Conservation (phyloP, 306 rosid genomes). For the Ziziphus jujuba region DNA sequence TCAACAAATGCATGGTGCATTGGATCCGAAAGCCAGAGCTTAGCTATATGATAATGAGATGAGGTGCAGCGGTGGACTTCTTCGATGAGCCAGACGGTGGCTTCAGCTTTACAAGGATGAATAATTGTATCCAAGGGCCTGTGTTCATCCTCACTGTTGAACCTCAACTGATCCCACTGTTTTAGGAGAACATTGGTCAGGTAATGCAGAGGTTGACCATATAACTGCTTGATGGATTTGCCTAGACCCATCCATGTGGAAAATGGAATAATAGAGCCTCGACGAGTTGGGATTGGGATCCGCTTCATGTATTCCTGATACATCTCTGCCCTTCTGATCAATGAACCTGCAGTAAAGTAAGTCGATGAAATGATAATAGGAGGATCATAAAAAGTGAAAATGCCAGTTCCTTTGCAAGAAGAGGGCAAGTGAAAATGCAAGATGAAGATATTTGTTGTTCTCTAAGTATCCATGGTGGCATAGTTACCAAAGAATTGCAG, state of each 20-base stretch:
- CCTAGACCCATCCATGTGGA: constrained; percentile 87
- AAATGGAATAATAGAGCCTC: constrained; percentile 81
- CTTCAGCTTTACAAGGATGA: constrained; percentile 91
- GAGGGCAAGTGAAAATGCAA: too few species aligned
- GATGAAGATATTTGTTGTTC: too few species aligned
- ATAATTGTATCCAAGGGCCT: constrained; percentile 65
- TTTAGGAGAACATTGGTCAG: constrained; percentile 78
- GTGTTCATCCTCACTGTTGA: constrained; percentile 56
- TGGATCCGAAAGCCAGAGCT: constrained; percentile 70
- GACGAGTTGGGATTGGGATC: constrained; percentile 64
- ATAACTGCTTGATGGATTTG: constrained; percentile 73
- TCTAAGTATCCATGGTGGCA: too few species aligned
- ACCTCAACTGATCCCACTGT: constrained; percentile 86
- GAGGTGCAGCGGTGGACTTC: constrained; percentile 88
- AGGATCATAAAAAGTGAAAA: too few species aligned
- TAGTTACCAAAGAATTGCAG: too few species aligned
- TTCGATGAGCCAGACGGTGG: constrained; percentile 79
- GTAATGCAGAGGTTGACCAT: constrained; percentile 91
- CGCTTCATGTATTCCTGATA: constrained; percentile 94
- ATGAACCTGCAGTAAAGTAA: constrained; percentile 40
- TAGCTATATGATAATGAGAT: constrained; percentile 62
- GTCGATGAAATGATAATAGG: too few species aligned
- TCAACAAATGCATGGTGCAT: constrained; percentile 65
- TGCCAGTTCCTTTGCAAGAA: too few species aligned
- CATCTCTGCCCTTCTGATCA: constrained; percentile 75